Evolutionary conservation across 176 grass and related monocot genomes (phyloP), one percentile per base, ranked within the genome.

Genomic region (Cenchrus americanus): DNA sequence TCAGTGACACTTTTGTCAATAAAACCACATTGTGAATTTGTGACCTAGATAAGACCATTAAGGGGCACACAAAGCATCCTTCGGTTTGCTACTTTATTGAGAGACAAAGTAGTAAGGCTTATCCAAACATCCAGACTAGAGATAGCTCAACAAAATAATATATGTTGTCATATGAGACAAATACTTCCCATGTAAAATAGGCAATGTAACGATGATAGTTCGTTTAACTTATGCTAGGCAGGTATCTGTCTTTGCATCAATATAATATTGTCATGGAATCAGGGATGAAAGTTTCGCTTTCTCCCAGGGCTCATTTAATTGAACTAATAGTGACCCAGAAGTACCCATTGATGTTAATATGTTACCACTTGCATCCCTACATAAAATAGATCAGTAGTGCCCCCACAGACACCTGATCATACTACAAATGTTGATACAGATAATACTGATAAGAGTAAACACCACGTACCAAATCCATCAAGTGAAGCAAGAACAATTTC

Each of bases 401-500:
- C 14, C 14, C 66, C 21, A 43, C 9, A 68, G 14, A 50, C 15
- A 72, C 1, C 79, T 63, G 14, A 54, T 40, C 23, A 13, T 21
- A 64, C 23, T 54, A 57, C 52, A 42, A 24, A 53, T 15, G 43
- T 32, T 43, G 62, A 69, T 8, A 32, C 8, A 80, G 4, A 30
- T 86, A 49, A 8, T 4, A 79, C 7, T 41, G 3, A 49, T 23
- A 26, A 26, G 13, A 76, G 7, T 24, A 83, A 87, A 73, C 49
- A 63, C 22, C 21, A 71, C 82, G 21, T 90, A 94, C 94, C 88
- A 70, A 97, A 97, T 85, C 94, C 94, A 76, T 94, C 94, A 62
- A 97, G 90, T 6, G 94, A 94, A 85, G 92, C 94, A 90, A 97
- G 90, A 77, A 97, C 80, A 69, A 97, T 92, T 65, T 97, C 94